Evolutionary conservation across 371 early-diverging fungal genomes (phyloP), one percentile per base, ranked within the genome.

Genomic region (Mucor ambiguus): DNA sequence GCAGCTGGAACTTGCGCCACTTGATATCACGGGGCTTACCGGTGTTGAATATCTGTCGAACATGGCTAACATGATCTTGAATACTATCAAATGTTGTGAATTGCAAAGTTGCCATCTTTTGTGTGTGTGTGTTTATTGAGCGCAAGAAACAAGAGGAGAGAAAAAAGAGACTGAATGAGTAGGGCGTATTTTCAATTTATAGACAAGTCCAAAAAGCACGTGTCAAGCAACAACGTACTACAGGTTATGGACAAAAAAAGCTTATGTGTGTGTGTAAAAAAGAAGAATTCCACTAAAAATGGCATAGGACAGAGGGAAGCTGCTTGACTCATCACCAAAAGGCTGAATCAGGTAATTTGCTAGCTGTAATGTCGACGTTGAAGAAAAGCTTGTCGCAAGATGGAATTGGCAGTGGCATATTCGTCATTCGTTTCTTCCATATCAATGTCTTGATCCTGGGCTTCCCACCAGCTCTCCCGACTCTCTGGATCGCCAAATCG

Each of bases 1-100:
- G 82, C 32, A 96, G 81, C 69, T 94, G 94, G 33, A 78, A 70
- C 58, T 87, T 89, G 65, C 96, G 88, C 76, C 78, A 89, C 18
- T 64, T 70, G 55, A 88, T 58, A 24, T 85, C 74, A 4, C 77
- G 73, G 35, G 91, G 81, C 52, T 61, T 69, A 71, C 83, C 83
- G 49, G 76, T 70, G 28, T 61, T 24, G 55, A 76, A 80, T 5
- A 75, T 61, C 38, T 70, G 74, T 28, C 75, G 77, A 24, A 78
- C 72, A 54, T 71, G 70, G 52, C 64, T 67, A 18, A 77, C 70
- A 49, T 67, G 60, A 41, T 80, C 81, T 63, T 78, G 69, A 60
- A 83, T 75, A n/a, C 67, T 68, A 57, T 81, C 83, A 41, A 73
- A 54, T 44, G 73, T 64, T 33, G 81, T 72, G 63, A 67, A 58